phyloP scores from a whole-genome alignment of 2,329 filamentous ascomycete species.

The Corinectria fuckeliana region DNA sequence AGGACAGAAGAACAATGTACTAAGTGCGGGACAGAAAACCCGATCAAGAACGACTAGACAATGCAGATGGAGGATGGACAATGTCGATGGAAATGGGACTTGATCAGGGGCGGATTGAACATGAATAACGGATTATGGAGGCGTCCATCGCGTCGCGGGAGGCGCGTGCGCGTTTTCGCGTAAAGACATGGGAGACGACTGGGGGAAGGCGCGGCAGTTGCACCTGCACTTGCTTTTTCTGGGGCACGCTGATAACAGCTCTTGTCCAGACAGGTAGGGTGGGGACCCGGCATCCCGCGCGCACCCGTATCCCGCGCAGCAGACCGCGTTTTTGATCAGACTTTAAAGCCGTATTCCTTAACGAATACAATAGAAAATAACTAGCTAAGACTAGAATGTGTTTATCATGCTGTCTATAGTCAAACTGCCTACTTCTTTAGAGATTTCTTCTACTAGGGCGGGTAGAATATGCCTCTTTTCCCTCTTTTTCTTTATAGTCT shows the following conservation, averaged over 20 bases:
- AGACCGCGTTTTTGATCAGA: too few species aligned
- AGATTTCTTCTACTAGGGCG: too few species aligned
- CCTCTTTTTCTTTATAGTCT: too few species aligned
- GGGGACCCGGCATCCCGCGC: too few species aligned
- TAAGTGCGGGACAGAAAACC: conserved; percentile 4
- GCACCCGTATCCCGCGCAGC: too few species aligned
- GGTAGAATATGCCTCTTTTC: too few species aligned
- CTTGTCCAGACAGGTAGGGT: too few species aligned
- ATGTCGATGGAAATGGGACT: conserved; percentile 8
- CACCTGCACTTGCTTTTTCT: background rate
- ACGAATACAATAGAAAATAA: too few species aligned
- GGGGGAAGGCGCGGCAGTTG: conserved; percentile 25
- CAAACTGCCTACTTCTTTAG: too few species aligned
- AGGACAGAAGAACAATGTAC: background rate
- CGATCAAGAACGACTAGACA: conserved; percentile 7
- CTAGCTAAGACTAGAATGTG: too few species aligned
- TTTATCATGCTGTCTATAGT: too few species aligned
- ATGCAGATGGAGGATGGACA: background rate
- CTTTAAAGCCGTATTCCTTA: too few species aligned
- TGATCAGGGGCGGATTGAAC: conserved; percentile 2
- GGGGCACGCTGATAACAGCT: background rate
- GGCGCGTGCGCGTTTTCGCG: conserved; percentile 35
- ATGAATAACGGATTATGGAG: conserved; percentile 2
- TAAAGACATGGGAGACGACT: conserved; percentile 28
- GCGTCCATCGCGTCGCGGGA: conserved; percentile 29